These are phyloP conservation scores for Gastrodia elata DNA, from an alignment of 106 monocot species.

Conservation along the genomic window DNA sequence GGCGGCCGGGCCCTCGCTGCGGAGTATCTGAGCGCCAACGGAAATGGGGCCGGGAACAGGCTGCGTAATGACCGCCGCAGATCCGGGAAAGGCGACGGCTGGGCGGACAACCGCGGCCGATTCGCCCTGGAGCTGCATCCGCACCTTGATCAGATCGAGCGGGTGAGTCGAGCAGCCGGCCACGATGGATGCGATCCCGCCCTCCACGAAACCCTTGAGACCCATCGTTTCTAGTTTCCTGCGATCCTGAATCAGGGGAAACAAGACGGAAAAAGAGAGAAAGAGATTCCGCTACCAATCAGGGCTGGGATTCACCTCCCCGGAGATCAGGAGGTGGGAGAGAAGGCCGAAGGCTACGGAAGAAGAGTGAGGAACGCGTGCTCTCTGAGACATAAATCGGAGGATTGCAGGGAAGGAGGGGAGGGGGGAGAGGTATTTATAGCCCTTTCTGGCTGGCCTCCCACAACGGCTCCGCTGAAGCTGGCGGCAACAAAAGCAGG, in stretches of 20 bases:
- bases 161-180: conserved; percentile 85
- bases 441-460: neutral
- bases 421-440: neutral
- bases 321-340: conserved; percentile 32
- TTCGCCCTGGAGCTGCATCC: conserved; percentile 84
- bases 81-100: neutral
- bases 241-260: neutral
- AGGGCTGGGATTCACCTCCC: conserved; percentile 14
- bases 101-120: conserved; percentile 1
- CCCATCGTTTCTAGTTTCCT: conserved; percentile 33
- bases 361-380: conserved; percentile 24
- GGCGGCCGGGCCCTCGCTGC: conserved; percentile 41
- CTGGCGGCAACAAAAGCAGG: neutral
- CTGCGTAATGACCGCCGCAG: neutral
- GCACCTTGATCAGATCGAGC: conserved; percentile 77
- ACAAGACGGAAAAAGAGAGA: neutral
- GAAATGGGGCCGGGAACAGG: conserved; percentile 23
- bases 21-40: conserved; percentile 50
- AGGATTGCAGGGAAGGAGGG: neutral
- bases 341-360: conserved; percentile 26
- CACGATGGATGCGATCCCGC: conserved; percentile 72
- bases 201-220: conserved; percentile 67
- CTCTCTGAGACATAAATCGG: conserved; percentile 22
- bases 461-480: neutral
- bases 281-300: neutral